phyloP scores from a whole-genome alignment of 1,139 yeast species.

The Saccharomycopsis hybrid region DNA sequence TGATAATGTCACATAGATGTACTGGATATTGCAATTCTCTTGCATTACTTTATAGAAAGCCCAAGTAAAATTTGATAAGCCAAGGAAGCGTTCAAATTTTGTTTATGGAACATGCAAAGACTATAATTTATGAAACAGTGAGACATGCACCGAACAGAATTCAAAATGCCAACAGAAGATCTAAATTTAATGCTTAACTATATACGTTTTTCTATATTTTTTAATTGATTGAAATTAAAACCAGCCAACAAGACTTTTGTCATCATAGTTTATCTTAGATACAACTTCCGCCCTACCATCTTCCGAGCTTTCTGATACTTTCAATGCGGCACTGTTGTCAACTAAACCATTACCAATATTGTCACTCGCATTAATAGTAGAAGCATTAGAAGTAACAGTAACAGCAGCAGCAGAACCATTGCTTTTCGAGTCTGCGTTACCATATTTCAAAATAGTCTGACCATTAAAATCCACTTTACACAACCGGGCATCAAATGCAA shows the following conservation, averaged over 20 bases:
- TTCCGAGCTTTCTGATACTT: not conserved
- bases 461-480: constrained; percentile 19
- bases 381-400: not conserved
- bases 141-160: no score
- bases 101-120: no score
- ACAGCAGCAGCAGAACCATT: not conserved
- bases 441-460: constrained; percentile 9
- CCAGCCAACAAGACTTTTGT: constrained; percentile 8
- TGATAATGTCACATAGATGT: no score
- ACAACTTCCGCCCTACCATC: not conserved
- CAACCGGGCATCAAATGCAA: not conserved
- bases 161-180: no score
- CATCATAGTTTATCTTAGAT: constrained; percentile 3
- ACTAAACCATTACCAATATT: not conserved
- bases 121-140: no score
- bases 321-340: not conserved
- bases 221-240: not conserved
- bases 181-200: no score
- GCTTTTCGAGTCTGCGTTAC: not conserved
- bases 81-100: no score
- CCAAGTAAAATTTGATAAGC: no score
- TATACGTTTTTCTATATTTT: no score
- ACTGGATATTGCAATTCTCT: no score
- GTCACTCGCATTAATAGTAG: not conserved
- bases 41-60: no score